phyloP scores from a whole-genome alignment of 345 rosid genomes.

The Linum trigynum region DNA sequence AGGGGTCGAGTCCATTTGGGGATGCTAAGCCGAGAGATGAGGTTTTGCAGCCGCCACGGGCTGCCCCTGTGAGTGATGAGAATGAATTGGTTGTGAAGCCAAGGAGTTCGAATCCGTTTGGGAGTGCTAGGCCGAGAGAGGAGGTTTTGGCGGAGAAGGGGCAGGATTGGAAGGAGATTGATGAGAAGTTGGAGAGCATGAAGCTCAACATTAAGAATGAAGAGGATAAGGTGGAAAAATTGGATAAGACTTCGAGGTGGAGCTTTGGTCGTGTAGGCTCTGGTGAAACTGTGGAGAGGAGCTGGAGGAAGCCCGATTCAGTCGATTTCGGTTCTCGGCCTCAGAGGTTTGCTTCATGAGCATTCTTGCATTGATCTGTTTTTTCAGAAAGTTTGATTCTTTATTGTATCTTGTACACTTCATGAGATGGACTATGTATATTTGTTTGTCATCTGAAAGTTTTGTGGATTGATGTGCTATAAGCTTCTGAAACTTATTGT shows the following conservation, averaged over 20 bases:
- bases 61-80: neutral
- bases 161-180: constrained; percentile 83
- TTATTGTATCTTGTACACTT: neutral
- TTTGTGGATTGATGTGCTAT: no score
- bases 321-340: constrained; percentile 1
- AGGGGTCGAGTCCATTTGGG: no score
- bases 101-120: constrained; percentile 67
- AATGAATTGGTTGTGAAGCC: constrained; percentile 24
- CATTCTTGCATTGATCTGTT: neutral
- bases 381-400: neutral
- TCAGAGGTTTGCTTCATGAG: constrained; percentile 21
- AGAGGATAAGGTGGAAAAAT: constrained; percentile 36
- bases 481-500: no score
- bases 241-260: constrained; percentile 13
- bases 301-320: constrained; percentile 54
- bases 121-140: constrained; percentile 91
- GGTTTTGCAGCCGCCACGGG: no score
- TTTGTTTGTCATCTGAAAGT: no score
- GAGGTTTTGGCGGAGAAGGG: constrained; percentile 93
- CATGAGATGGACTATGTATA: neutral
- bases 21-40: no score
- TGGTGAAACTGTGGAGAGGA: constrained; percentile 19
- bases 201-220: constrained; percentile 26
- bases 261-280: constrained; percentile 30
- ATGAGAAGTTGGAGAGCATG: constrained; percentile 61